These are phyloP conservation scores for Tylopilus rubrobrunneus DNA, from an alignment of 768 basidiomycete genomes.

Conservation along the genomic window DNA sequence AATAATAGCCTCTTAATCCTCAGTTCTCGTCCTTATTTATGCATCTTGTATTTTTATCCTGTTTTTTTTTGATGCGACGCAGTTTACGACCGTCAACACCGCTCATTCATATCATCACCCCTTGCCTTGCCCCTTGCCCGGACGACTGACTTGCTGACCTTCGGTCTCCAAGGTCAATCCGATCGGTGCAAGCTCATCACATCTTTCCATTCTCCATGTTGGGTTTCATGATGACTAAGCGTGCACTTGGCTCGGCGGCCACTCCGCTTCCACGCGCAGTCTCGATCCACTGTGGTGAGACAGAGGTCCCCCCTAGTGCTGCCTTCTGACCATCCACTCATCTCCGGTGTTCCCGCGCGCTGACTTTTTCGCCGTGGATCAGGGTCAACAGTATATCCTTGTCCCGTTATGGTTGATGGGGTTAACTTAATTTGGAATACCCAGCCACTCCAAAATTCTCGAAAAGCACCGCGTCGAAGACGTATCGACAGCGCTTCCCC, in stretches of 20 bases:
- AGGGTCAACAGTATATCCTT: conserved; percentile 21
- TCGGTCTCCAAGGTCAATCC: not conserved
- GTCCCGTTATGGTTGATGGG: conserved; percentile 6
- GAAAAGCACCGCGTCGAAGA: conserved; percentile 33
- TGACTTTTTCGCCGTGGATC: conserved; percentile 28
- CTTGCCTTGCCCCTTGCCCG: not conserved
- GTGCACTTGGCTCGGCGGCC: conserved; percentile 21
- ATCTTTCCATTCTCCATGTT: conserved; percentile 13
- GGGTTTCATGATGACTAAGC: conserved; percentile 21
- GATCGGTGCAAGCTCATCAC: conserved; percentile 4
- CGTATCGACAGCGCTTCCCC: conserved; percentile 5
- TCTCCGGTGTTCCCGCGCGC: conserved; percentile 27
- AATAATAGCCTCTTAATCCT: conserved; percentile 27
- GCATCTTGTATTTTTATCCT: conserved; percentile 22
- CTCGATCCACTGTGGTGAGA: conserved; percentile 5
- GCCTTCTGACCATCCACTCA: conserved; percentile 7
- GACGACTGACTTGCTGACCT: not conserved
- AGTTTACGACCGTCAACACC: not conserved
- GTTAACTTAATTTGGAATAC: conserved; percentile 9
- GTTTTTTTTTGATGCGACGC: not conserved
- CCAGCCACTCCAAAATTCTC: conserved; percentile 17
- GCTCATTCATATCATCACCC: not conserved
- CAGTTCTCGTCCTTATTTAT: conserved; percentile 19
- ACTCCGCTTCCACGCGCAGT: conserved; percentile 22
- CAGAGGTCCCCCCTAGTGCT: conserved; percentile 1